Conservation (phyloP, 2,329 filamentous ascomycete species). For the Aureobasidium uvarum region DNA sequence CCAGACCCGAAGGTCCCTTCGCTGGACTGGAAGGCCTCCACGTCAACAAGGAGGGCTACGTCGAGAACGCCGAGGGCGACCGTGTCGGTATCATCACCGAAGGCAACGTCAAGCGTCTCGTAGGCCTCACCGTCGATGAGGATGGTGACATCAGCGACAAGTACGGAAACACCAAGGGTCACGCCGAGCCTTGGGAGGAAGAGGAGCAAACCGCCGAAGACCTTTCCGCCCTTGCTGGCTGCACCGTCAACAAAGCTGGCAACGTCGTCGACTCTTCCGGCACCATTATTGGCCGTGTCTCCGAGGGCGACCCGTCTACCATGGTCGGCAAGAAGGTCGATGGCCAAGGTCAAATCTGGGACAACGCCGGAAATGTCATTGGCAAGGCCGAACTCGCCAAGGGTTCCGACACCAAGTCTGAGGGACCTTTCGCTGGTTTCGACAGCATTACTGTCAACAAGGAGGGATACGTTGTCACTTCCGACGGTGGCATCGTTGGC, state of each 20-base stretch:
- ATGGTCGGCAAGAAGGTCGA: constrained; percentile 63
- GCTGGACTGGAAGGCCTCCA: constrained; percentile 63
- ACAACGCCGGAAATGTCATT: constrained; percentile 61
- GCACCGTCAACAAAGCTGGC: constrained; percentile 62
- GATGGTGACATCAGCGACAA: constrained; percentile 80
- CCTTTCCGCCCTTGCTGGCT: constrained; percentile 60
- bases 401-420: constrained; percentile 50
- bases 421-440: constrained; percentile 61
- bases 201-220: constrained; percentile 52
- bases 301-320: constrained; percentile 56
- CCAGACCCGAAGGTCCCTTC: constrained; percentile 64
- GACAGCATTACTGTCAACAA: constrained; percentile 57
- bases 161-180: constrained; percentile 63
- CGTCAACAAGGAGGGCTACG: constrained; percentile 66
- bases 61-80: constrained; percentile 75
- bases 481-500: constrained; percentile 49
- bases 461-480: constrained; percentile 55
- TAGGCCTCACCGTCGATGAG: constrained; percentile 72
- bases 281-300: constrained; percentile 57
- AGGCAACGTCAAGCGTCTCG: constrained; percentile 69
- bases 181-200: constrained; percentile 56
- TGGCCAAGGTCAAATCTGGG: constrained; percentile 62
- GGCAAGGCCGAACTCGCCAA: constrained; percentile 58
- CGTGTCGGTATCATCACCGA: constrained; percentile 69
- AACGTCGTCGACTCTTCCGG: constrained; percentile 61